Conservation (phyloP, 257 asterid genomes). For the Cordia subcordata region DNA sequence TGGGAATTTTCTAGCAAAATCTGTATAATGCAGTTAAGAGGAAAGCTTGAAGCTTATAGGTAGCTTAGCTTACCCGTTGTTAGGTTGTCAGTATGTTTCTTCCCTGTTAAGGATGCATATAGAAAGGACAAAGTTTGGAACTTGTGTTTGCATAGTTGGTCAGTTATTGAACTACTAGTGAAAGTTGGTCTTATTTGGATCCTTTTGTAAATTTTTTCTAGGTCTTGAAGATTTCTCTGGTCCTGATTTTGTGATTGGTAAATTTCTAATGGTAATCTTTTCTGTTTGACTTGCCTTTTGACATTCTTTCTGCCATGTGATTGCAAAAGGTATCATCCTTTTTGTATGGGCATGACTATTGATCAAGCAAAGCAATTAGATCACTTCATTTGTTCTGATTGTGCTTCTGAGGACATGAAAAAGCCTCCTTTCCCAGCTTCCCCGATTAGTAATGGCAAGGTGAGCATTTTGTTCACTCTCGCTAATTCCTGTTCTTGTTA, state of each 20-base stretch:
- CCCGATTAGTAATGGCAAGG: conserved; percentile 31
- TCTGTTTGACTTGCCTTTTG: background rate
- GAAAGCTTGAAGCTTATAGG: too few species aligned
- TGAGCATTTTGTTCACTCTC: conserved; percentile 4
- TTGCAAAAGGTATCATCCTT: conserved; percentile 67
- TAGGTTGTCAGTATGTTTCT: too few species aligned
- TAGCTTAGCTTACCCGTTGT: too few species aligned
- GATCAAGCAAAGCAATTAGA: conserved; percentile 46
- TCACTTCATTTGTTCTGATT: conserved; percentile 49
- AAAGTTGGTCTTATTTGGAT: too few species aligned
- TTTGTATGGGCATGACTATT: conserved; percentile 46
- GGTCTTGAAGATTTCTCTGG: too few species aligned
- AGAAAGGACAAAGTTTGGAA: too few species aligned
- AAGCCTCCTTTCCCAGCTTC: conserved; percentile 18
- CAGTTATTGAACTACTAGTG: too few species aligned
- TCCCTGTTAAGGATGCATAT: too few species aligned
- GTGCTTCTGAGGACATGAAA: conserved; percentile 32
- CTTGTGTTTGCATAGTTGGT: too few species aligned
- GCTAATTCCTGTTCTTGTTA: background rate
- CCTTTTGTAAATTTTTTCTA: too few species aligned
- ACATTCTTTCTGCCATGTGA: background rate
- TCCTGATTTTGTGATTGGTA: background rate
- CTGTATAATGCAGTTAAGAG: too few species aligned
- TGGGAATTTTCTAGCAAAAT: too few species aligned
- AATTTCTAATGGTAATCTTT: background rate